These are phyloP conservation scores for Debaryomyces fabryi DNA, from an alignment of 1,139 yeast genomes.

Conservation along the genomic window DNA sequence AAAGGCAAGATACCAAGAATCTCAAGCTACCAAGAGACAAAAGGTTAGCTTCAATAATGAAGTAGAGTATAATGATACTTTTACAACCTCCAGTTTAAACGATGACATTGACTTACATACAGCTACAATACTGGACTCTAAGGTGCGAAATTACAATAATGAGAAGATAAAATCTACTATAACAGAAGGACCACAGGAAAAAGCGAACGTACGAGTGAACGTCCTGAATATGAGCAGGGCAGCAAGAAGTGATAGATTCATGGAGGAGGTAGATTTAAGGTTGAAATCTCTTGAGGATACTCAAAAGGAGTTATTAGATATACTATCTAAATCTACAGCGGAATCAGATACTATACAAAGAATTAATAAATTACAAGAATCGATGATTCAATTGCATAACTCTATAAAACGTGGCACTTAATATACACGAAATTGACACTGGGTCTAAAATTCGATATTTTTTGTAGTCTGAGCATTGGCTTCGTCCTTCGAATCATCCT, in stretches of 20 bases:
- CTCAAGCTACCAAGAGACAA: constrained; percentile 1
- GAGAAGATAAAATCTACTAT: not conserved
- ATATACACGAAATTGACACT: not conserved
- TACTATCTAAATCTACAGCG: not conserved
- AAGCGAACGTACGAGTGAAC: not conserved
- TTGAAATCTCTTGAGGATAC: constrained; percentile 4
- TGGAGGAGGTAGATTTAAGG: not conserved
- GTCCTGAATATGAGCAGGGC: not conserved
- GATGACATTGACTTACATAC: not conserved
- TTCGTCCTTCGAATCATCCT: constrained; percentile 57
- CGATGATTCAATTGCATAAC: not conserved
- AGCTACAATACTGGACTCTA: not conserved
- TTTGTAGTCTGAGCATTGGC: constrained; percentile 34
- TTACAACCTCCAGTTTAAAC: not conserved
- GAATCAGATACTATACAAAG: not conserved
- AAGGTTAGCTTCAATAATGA: constrained; percentile 9
- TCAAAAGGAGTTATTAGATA: not conserved
- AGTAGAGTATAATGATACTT: constrained; percentile 7
- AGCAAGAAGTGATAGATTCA: not conserved
- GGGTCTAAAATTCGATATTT: constrained; percentile 16
- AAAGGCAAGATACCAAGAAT: not conserved
- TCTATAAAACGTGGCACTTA: not conserved
- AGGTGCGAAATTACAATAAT: not conserved
- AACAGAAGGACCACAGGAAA: not conserved
- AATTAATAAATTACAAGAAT: not conserved